Conservation (phyloP, 2,329 filamentous ascomycete species). For the Pseudopithomyces chartarum region DNA sequence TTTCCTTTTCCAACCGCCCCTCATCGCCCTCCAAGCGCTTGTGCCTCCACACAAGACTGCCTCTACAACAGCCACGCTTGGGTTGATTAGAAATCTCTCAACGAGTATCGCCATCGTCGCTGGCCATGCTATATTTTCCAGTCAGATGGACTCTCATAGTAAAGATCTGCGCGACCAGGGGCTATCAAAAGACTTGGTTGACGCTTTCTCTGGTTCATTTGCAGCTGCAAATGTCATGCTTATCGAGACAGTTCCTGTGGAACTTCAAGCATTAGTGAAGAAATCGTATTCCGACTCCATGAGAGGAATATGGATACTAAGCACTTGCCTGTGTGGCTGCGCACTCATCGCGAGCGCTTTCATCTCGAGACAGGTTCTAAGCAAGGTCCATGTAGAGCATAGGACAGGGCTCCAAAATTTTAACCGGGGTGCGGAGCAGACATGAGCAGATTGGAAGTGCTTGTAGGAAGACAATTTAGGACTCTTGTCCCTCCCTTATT, state of each 20-base stretch:
- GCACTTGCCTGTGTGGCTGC: slow-evolving; percentile 36
- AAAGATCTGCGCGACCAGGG: slow-evolving; percentile 47
- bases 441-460: not conserved
- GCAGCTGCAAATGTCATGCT: slow-evolving; percentile 62
- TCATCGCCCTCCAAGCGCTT: slow-evolving; percentile 57
- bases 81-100: slow-evolving; percentile 47
- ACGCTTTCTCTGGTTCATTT: slow-evolving; percentile 57
- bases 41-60: slow-evolving; percentile 53
- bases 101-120: slow-evolving; percentile 51
- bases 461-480: too few relatives aligned
- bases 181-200: slow-evolving; percentile 55
- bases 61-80: slow-evolving; percentile 53
- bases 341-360: slow-evolving; percentile 38
- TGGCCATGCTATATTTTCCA: slow-evolving; percentile 52
- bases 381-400: slow-evolving; percentile 46
- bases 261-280: slow-evolving; percentile 44
- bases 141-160: slow-evolving; percentile 62
- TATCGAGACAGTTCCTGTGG: slow-evolving; percentile 54
- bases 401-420: slow-evolving; percentile 45
- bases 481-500: too few relatives aligned
- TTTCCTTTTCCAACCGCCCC: slow-evolving; percentile 55
- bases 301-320: slow-evolving; percentile 49
- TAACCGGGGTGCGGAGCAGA: not conserved
- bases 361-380: slow-evolving; percentile 39
- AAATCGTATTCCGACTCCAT: slow-evolving; percentile 43